Evolutionary conservation across 768 basidiomycete genomes (phyloP), one percentile per base, ranked within the genome.

Genomic region (Favolaschia claudopus): DNA sequence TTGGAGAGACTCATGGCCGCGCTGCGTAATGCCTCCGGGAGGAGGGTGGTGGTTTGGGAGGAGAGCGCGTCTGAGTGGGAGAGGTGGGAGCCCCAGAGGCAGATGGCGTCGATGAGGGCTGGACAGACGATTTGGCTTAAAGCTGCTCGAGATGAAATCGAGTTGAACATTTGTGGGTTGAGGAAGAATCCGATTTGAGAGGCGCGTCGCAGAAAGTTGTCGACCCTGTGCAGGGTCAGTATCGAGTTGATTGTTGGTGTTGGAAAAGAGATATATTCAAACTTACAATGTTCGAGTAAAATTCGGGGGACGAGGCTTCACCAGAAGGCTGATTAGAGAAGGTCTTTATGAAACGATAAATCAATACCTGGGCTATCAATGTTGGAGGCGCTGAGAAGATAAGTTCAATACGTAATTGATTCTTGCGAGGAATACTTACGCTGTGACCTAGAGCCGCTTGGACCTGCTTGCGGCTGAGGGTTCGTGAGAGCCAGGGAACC

Each of bases 21-120:
- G 33, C 39, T 60, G 37, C 46, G 58, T 9, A 60, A 60, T 10
- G 44, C 52, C 36, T 7, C 58, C 58, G n/a, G 31, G 20, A 7
- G 52, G 42, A 9, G 24, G 9, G 10, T 39, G n/a, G 17, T 9
- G 38, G 24, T 3, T n/a, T 39, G 15, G n/a, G n/a, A n/a, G n/a
- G n/a, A n/a, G n/a, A n/a, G n/a, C n/a, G n/a, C n/a, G n/a, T n/a
- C n/a, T n/a, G n/a, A n/a, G n/a, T n/a, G n/a, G n/a, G n/a, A n/a
- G n/a, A n/a, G n/a, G n/a, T n/a, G n/a, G n/a, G n/a, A n/a, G n/a
- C n/a, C n/a, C n/a, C n/a, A n/a, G n/a, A n/a, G n/a, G n/a, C n/a
- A n/a, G n/a, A n/a, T n/a, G n/a, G n/a, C n/a, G n/a, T n/a, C n/a
- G n/a, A n/a, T n/a, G n/a, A n/a, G n/a, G n/a, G n/a, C n/a, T n/a